These are phyloP conservation scores for Daldinia sp. DNA, from an alignment of 2,329 filamentous ascomycete species.

Conservation along the genomic window DNA sequence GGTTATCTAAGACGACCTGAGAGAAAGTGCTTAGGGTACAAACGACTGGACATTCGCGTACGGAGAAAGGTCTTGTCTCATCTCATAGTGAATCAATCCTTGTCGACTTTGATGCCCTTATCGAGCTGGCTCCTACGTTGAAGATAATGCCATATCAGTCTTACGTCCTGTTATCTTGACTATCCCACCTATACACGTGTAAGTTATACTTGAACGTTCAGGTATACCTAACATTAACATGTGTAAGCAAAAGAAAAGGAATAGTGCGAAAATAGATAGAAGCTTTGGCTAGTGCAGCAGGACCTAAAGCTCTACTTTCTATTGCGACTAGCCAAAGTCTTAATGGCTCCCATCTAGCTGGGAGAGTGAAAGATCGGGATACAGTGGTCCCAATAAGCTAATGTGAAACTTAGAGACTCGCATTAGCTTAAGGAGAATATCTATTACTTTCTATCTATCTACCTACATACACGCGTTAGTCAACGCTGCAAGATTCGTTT, in stretches of 20 bases:
- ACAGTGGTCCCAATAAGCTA: constrained; percentile 29
- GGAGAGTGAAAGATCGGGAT: constrained; percentile 31
- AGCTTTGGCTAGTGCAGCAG: constrained; percentile 43
- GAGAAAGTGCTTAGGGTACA: too few relatives aligned
- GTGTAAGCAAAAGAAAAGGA: constrained; percentile 7
- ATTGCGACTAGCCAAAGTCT: constrained; percentile 26
- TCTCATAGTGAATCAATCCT: constrained; percentile 6
- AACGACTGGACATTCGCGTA: background rate
- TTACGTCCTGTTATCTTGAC: constrained; percentile 5
- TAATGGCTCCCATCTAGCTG: constrained; percentile 34
- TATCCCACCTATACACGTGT: background rate
- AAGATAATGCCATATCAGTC: constrained; percentile 24
- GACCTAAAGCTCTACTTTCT: constrained; percentile 25
- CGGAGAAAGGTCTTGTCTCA: background rate
- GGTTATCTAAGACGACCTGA: constrained; percentile 12
- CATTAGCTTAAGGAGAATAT: constrained; percentile 26
- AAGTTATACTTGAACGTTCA: background rate
- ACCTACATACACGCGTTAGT: constrained; percentile 23
- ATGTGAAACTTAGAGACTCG: constrained; percentile 39
- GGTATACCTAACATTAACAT: background rate
- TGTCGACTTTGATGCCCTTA: constrained; percentile 17
- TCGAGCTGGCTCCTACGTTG: constrained; percentile 23
- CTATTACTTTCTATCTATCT: constrained; percentile 19
- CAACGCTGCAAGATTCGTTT: constrained; percentile 41
- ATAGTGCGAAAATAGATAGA: constrained; percentile 31